phyloP scores from a whole-genome alignment of 129 eudicot species.

The Saposhnikovia divaricata region DNA sequence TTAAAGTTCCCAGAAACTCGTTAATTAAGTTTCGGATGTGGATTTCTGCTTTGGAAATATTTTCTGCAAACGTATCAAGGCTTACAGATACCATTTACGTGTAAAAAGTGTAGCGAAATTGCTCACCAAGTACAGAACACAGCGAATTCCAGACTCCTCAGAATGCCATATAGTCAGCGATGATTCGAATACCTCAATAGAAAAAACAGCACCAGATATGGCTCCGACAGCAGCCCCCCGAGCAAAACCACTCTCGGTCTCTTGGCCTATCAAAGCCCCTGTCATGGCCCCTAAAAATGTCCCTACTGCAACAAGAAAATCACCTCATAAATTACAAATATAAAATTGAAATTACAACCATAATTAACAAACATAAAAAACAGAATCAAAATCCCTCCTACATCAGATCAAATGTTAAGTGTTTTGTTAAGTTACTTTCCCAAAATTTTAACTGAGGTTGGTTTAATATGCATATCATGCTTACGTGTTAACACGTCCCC shows the following conservation, averaged over 20 bases:
- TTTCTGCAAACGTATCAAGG: background rate
- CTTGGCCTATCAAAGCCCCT: constrained; percentile 96
- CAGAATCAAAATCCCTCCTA: background rate
- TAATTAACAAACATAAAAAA: background rate
- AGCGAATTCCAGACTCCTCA: constrained; percentile 90
- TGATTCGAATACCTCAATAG: constrained; percentile 92
- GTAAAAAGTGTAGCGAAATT: background rate
- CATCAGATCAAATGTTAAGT: background rate
- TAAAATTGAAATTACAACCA: background rate
- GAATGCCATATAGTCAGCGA: constrained; percentile 84
- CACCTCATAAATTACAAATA: background rate
- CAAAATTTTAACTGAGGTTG: background rate
- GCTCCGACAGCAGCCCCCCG: constrained; percentile 99
- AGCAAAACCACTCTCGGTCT: constrained; percentile 93
- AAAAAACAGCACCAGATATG: constrained; percentile 97
- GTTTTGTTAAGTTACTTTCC: background rate
- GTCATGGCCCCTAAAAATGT: constrained; percentile 90
- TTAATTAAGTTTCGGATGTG: background rate
- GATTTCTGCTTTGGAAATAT: background rate
- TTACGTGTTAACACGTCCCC: too few species aligned
- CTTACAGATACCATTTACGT: too few species aligned
- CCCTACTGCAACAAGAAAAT: constrained; percentile 5
- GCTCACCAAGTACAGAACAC: constrained; percentile 86
- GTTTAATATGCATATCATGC: too few species aligned
- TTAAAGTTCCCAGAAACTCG: background rate